These are phyloP conservation scores for Umbelopsis ramanniana DNA, from an alignment of 192 early-diverging fungal species.

Conservation along the genomic window DNA sequence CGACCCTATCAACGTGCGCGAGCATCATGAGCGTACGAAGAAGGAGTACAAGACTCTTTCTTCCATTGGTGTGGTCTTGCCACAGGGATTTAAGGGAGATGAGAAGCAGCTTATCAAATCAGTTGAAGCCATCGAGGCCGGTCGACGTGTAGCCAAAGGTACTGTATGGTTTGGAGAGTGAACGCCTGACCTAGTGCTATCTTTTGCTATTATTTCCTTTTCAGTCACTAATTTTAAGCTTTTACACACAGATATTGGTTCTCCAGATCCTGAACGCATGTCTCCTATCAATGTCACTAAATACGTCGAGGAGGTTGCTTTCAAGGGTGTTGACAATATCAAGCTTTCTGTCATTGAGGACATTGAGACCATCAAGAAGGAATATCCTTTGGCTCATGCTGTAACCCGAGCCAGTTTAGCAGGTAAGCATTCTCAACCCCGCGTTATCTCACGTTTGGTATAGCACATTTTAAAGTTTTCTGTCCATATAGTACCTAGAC, in stretches of 20 bases:
- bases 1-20: constrained; percentile 81
- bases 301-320: constrained; percentile 66
- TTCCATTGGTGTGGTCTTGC: constrained; percentile 63
- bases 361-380: constrained; percentile 68
- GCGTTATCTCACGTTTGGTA: neutral
- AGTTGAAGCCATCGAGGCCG: constrained; percentile 74
- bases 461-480: neutral
- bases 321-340: constrained; percentile 56
- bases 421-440: constrained; percentile 50
- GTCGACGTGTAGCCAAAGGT: constrained; percentile 70
- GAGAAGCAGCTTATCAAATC: constrained; percentile 48
- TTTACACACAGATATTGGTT: constrained; percentile 69
- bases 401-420: constrained; percentile 72
- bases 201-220: constrained; percentile 25
- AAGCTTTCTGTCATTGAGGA: constrained; percentile 70
- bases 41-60: constrained; percentile 57
- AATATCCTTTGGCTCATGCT: constrained; percentile 84
- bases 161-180: neutral
- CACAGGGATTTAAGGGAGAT: constrained; percentile 34
- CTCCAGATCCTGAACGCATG: constrained; percentile 88
- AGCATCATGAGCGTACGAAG: constrained; percentile 56
- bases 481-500: constrained; percentile 53
- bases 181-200: neutral
- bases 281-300: constrained; percentile 75
- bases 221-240: constrained; percentile 7